Evolutionary conservation across 805 yeast species (phyloP), one percentile per base, ranked within the genome.

Genomic region (Phaffomyces opuntiae): DNA sequence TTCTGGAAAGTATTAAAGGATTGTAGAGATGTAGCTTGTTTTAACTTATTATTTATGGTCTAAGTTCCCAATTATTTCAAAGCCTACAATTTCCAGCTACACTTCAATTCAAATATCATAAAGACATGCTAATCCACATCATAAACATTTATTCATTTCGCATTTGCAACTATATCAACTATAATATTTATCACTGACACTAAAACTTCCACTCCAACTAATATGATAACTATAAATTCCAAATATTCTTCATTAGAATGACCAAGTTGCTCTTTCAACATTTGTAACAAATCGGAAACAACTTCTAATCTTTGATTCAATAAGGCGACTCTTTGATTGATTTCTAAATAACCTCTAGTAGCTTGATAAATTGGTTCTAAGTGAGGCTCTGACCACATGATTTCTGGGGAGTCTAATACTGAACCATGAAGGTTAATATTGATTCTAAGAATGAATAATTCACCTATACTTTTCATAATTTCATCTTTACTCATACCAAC

Each of bases 381-480:
- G 59, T 90, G 96, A 2, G 99, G 99, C 63, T 93, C 98, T 0
- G 97, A 81, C 99, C 99, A 93, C 96, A 93, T 89, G 48, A 93
- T 77, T 64, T 93, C 99, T 1, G 99, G 99, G 2, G 96, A 87
- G 63, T 93, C 99, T 50, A 93, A 70, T 26, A 93, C 95, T 0
- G 91, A 83, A 0, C 93, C 93, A 67, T 86, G 93, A 45, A 86
- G 67, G 57, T 86, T 86, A 49, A 86, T 86, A 61, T 86, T 86
- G 39, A 86, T 86, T 50, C 95, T 65, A 53, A 93, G 68, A 49
- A 93, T 93, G 64, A 93, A 93, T 50, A 93, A 74, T 65, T 93
- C 98, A 12, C 99, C 99, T 47, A 93, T 93, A 48, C 93, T 83
- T 67, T 89, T 93, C 98, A 93, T 93, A 46, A 93, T 93, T 55